phyloP scores from a whole-genome alignment of 1,284 basidiomycete species.

The Moniliophthora roreri region DNA sequence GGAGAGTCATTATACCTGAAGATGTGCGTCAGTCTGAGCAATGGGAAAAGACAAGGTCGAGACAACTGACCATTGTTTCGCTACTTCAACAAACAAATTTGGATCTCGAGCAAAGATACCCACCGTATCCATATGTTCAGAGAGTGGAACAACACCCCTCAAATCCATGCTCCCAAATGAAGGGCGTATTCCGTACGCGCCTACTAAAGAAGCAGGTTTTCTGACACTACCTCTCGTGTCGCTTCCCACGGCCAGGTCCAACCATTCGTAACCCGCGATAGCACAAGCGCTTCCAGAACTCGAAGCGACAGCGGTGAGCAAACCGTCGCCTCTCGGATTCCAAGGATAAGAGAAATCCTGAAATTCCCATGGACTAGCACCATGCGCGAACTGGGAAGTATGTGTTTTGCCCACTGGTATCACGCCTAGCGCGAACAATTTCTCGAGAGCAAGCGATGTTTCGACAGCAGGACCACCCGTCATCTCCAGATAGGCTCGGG shows the following conservation, averaged over 20 bases:
- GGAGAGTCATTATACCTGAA: conserved; percentile 29
- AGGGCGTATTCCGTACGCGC: conserved; percentile 34
- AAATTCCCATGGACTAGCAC: conserved; percentile 51
- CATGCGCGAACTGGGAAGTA: conserved; percentile 57
- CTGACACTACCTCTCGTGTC: conserved; percentile 37
- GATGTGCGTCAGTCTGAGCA: neutral
- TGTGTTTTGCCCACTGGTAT: conserved; percentile 53
- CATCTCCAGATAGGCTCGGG: conserved; percentile 27
- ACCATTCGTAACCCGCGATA: conserved; percentile 33
- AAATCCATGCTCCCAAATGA: conserved; percentile 29
- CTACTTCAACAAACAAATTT: conserved; percentile 25
- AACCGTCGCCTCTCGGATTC: conserved; percentile 55
- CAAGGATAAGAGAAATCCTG: conserved; percentile 52
- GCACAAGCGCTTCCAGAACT: conserved; percentile 37
- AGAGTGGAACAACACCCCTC: conserved; percentile 31
- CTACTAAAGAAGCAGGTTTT: conserved; percentile 35
- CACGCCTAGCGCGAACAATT: conserved; percentile 47
- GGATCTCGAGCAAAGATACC: conserved; percentile 34
- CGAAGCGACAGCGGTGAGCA: conserved; percentile 35
- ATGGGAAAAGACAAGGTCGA: neutral
- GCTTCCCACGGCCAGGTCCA: conserved; percentile 35
- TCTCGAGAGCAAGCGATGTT: conserved; percentile 44
- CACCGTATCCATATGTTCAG: conserved; percentile 36
- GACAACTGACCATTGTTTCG: conserved; percentile 25
- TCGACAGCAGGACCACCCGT: conserved; percentile 28